These are phyloP conservation scores for Cladophialophora exuberans DNA, from an alignment of 2,329 filamentous ascomycete genomes.

Conservation along the genomic window DNA sequence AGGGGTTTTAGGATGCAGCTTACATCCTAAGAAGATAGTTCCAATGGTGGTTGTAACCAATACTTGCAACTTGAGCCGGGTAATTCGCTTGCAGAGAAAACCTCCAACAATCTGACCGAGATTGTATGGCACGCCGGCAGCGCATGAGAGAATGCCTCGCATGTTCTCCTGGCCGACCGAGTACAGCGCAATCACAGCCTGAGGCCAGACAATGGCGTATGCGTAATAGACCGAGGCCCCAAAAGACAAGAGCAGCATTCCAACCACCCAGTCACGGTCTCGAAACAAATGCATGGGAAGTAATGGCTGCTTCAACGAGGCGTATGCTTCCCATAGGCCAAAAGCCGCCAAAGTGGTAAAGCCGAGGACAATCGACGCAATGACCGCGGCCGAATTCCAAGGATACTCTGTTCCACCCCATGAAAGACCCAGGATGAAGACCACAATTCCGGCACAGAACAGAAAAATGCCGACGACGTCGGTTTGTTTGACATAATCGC, in stretches of 20 bases:
- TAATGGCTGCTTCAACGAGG: slow-evolving; percentile 43
- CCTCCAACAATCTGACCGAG: slow-evolving; percentile 1
- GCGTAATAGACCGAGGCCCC: slow-evolving; percentile 51
- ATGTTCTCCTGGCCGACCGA: slow-evolving; percentile 40
- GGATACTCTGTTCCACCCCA: slow-evolving; percentile 46
- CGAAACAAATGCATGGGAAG: slow-evolving; percentile 49
- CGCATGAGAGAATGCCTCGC: not conserved
- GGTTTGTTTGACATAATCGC: slow-evolving; percentile 45
- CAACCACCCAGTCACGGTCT: slow-evolving; percentile 43
- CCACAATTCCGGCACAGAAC: slow-evolving; percentile 44
- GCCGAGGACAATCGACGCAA: slow-evolving; percentile 43
- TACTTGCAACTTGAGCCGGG: not conserved
- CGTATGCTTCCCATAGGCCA: slow-evolving; percentile 43
- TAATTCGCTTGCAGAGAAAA: not conserved
- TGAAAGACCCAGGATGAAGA: slow-evolving; percentile 49
- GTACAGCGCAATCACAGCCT: slow-evolving; percentile 46
- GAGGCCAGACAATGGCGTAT: slow-evolving; percentile 51
- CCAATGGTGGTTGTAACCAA: not conserved
- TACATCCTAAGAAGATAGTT: not conserved
- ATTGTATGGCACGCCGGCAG: not conserved
- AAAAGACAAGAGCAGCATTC: slow-evolving; percentile 39
- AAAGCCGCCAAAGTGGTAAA: slow-evolving; percentile 40
- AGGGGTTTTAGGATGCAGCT: no score
- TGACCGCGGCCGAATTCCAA: slow-evolving; percentile 45
- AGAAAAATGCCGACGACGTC: slow-evolving; percentile 52